Evolutionary conservation across 352 stramenopile genomes (phyloP).

Genomic region (Saprolegnia parasitica): DNA sequence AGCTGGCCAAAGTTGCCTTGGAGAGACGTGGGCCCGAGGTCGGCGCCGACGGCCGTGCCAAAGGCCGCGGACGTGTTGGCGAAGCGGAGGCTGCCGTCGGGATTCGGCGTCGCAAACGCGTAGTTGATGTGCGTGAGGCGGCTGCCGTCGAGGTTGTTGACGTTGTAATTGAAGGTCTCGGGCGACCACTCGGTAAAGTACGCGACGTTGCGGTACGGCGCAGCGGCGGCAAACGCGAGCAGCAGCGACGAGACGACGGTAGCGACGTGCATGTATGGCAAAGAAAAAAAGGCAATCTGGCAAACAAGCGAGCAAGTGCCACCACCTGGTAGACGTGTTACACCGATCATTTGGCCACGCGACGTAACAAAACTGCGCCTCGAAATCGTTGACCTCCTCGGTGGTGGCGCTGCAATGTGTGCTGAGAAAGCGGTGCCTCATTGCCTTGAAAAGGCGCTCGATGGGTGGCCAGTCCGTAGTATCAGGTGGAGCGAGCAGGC

Average conservation of each 20-base stretch:
- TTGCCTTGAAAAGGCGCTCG: too few relatives aligned
- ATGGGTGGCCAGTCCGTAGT: too few relatives aligned
- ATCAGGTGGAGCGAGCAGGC: too few relatives aligned
- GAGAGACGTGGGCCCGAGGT: background rate
- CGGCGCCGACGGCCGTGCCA: background rate
- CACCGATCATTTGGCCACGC: too few relatives aligned
- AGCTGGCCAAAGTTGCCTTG: slow-evolving; percentile 4
- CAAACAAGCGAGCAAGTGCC: too few relatives aligned
- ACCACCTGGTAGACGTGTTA: too few relatives aligned
- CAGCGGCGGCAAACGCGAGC: background rate
- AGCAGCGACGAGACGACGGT: background rate
- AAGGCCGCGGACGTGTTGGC: background rate
- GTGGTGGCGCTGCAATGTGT: too few relatives aligned
- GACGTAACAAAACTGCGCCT: too few relatives aligned
- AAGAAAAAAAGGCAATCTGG: background rate
- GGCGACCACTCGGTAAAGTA: slow-evolving; percentile 8
- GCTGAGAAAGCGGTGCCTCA: too few relatives aligned
- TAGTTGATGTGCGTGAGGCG: slow-evolving; percentile 16
- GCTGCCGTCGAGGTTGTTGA: background rate
- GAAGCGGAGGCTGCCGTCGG: background rate
- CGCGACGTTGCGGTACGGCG: slow-evolving; percentile 6
- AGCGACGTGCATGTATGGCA: background rate
- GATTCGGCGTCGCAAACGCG: background rate
- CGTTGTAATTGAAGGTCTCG: background rate
- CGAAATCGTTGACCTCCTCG: too few relatives aligned